Evolutionary conservation across 2,329 filamentous ascomycete species (phyloP).

Genomic region (Sporothrix variecibatus): DNA sequence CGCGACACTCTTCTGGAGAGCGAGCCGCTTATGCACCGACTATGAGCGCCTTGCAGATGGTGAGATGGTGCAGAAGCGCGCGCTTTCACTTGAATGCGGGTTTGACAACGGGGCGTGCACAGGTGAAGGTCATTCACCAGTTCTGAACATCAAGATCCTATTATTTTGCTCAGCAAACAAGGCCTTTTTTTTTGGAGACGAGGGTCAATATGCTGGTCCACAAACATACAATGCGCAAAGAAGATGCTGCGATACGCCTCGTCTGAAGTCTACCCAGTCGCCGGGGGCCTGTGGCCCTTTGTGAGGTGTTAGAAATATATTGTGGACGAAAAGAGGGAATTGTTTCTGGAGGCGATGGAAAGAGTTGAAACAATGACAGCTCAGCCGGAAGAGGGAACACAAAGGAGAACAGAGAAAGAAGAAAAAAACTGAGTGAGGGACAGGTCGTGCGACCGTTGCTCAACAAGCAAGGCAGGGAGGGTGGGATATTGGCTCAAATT

Average conservation of each 20-base stretch:
- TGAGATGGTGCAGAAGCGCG: not conserved
- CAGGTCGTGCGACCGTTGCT: no score
- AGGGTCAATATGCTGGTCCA: not conserved
- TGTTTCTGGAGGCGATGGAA: not conserved
- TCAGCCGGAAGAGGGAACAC: not conserved
- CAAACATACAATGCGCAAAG: not conserved
- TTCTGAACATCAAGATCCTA: not conserved
- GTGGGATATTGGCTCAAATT: not conserved
- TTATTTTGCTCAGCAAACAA: not conserved
- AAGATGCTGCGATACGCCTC: not conserved
- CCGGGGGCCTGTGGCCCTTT: not conserved
- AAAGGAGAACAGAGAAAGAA: not conserved
- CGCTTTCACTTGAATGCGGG: not conserved
- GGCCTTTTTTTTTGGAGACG: not conserved
- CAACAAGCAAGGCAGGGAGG: not conserved
- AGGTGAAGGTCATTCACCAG: not conserved
- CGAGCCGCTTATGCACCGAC: not conserved
- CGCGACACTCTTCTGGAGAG: no score
- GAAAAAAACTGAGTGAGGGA: not conserved
- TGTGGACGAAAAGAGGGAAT: not conserved
- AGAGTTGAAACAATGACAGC: not conserved
- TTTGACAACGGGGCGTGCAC: not conserved
- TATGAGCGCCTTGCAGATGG: not conserved
- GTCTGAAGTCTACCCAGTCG: not conserved
- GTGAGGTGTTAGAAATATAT: not conserved